Evolutionary conservation across 352 stramenopile genomes (phyloP).

Genomic region (Globisporangium echinulatum): DNA sequence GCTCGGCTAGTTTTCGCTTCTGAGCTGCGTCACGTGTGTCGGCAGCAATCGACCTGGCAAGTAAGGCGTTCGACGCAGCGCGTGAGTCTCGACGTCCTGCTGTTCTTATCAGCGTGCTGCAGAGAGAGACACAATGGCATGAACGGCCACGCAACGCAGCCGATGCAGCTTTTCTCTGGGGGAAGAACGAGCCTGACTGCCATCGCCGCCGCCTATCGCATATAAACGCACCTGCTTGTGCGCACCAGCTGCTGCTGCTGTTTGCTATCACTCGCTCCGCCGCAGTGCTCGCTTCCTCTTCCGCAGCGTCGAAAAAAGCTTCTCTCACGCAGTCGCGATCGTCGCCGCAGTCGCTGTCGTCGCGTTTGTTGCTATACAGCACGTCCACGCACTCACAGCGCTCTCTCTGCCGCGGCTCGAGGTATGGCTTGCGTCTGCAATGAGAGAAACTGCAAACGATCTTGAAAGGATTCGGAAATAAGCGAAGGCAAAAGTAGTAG

Average conservation of each 20-base stretch:
- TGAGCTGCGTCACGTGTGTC: not conserved
- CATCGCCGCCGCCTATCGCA: not conserved
- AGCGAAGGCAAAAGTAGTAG: not conserved
- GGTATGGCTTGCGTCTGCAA: not conserved
- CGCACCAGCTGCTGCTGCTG: not conserved
- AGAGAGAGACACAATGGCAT: no score
- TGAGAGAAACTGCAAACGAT: slow-evolving; percentile 1
- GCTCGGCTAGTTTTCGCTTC: not conserved
- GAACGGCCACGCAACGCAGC: no score
- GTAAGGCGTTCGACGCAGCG: no score
- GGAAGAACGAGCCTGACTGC: no score
- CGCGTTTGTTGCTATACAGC: no score
- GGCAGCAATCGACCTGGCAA: no score
- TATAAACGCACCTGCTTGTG: slow-evolving; percentile 1
- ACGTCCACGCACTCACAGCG: not conserved
- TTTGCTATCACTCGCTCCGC: not conserved
- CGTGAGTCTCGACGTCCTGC: not conserved
- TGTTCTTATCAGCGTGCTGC: not conserved
- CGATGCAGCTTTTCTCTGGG: no score
- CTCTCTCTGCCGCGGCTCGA: slow-evolving; percentile 6
- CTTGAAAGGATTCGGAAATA: slow-evolving; percentile 16
- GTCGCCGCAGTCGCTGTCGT: no score
- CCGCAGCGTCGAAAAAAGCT: slow-evolving; percentile 2
- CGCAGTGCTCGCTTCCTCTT: not conserved
- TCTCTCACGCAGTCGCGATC: not conserved